A percentile compares a stretch with the other conserved stretches of the same genome.
Evolutionary conservation across 345 rosid species (phyloP).

Genomic region (Eucalyptus cloeziana): DNA sequence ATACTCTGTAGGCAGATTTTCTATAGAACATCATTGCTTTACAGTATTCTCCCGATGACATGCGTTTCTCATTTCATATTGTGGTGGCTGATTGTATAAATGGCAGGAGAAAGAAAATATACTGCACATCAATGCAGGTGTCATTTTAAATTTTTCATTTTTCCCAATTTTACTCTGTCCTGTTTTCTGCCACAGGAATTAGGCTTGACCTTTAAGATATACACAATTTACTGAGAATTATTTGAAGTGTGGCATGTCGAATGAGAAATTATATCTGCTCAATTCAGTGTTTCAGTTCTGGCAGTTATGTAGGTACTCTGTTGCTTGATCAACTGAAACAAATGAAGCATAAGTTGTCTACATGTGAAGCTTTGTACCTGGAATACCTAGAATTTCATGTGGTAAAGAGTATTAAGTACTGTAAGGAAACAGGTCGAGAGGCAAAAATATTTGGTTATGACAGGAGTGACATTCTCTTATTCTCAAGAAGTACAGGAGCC

Average conservation of each 20-base stretch:
- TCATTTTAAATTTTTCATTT: not conserved
- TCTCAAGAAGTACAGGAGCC: not conserved
- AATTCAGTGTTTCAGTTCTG: not conserved
- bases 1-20: not conserved
- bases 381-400: not conserved
- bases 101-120: not conserved
- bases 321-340: not conserved
- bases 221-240: not conserved
- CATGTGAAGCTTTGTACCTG: not conserved
- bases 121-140: not conserved
- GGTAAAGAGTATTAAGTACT: not conserved
- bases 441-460: not conserved
- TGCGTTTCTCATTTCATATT: not conserved
- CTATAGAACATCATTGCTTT: not conserved
- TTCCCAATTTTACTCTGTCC: not conserved
- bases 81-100: not conserved
- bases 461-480: not conserved
- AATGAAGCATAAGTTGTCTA: not conserved
- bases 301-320: not conserved
- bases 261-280: not conserved
- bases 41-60: not conserved
- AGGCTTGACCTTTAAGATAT: not conserved
- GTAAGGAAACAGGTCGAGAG: not conserved
- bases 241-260: not conserved
- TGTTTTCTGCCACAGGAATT: not conserved